A percentile compares a stretch with the other conserved stretches of the same genome.
These are phyloP conservation scores for Fraxinus quadrangulata DNA, from an alignment of 257 asterid species.

Conservation along the genomic window DNA sequence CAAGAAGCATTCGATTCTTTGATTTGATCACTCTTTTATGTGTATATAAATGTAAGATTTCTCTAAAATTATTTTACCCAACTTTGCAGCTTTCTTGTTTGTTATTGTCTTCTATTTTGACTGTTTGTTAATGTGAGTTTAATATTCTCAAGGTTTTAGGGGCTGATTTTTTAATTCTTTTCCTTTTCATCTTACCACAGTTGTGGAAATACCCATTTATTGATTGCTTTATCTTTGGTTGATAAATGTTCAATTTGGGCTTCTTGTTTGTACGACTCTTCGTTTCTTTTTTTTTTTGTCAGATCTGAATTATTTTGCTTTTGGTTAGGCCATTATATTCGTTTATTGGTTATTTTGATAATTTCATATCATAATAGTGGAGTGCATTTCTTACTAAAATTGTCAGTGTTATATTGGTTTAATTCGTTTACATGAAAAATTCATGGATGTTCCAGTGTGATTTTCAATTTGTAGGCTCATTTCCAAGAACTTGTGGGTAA, in stretches of 20 bases:
- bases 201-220: neutral
- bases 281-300: neutral
- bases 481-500: neutral
- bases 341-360: neutral
- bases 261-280: neutral
- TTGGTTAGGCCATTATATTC: neutral
- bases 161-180: neutral
- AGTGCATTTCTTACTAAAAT: neutral
- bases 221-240: neutral
- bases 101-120: conserved; percentile 12
- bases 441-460: neutral
- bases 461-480: neutral
- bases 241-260: neutral
- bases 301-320: conserved; percentile 13
- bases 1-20: conserved; percentile 15
- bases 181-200: neutral
- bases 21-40: conserved; percentile 2
- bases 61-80: conserved; percentile 21
- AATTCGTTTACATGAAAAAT: neutral
- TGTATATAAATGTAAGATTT: conserved; percentile 33
- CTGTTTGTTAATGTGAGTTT: conserved; percentile 22
- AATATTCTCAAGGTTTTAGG: neutral
- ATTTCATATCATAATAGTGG: neutral
- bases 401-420: neutral
- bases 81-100: neutral